Percentiles rank a stretch among this genome's conserved stretches.
Conservation (phyloP, 495 filamentous ascomycete species). For the Xylaria cubensis region DNA sequence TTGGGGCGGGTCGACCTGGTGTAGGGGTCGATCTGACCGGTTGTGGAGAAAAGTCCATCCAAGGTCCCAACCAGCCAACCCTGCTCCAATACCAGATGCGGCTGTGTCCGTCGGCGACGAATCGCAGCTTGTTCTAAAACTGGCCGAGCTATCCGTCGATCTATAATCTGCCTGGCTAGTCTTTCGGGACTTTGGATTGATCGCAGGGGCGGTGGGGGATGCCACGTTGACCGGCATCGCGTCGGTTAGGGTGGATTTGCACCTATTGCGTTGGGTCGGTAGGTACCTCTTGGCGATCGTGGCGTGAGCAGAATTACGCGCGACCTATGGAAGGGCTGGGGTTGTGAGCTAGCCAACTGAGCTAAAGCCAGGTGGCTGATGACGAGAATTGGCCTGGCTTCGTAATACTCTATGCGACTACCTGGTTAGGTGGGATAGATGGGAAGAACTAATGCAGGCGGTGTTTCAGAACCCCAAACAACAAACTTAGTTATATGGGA, state of each 20-base stretch:
- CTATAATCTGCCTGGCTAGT: neutral
- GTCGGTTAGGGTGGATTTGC: slow-evolving; percentile 5
- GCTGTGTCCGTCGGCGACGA: slow-evolving; percentile 7
- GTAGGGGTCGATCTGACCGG: slow-evolving; percentile 17
- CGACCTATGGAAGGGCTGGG: neutral
- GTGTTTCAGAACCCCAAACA: neutral
- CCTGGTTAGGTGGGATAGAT: neutral
- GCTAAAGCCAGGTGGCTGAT: neutral
- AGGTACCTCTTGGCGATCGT: slow-evolving; percentile 22
- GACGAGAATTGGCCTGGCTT: neutral
- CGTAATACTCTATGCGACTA: neutral
- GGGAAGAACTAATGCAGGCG: neutral
- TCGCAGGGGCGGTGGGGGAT: neutral
- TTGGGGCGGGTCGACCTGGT: neutral
- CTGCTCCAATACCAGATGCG: neutral
- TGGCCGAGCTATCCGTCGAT: slow-evolving; percentile 19
- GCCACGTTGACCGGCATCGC: slow-evolving; percentile 24
- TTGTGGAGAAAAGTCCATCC: slow-evolving; percentile 24
- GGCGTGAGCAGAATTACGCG: slow-evolving; percentile 2
- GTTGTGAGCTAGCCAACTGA: neutral
- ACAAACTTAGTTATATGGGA: neutral
- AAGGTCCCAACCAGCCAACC: neutral
- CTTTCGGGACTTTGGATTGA: slow-evolving; percentile 10
- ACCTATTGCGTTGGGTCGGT: neutral
- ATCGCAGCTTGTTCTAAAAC: neutral